Percentiles rank a stretch among this genome's conserved stretches.
These are phyloP conservation scores for Crucihimalaya himalaica DNA, from an alignment of 345 rosid species.

Conservation along the genomic window DNA sequence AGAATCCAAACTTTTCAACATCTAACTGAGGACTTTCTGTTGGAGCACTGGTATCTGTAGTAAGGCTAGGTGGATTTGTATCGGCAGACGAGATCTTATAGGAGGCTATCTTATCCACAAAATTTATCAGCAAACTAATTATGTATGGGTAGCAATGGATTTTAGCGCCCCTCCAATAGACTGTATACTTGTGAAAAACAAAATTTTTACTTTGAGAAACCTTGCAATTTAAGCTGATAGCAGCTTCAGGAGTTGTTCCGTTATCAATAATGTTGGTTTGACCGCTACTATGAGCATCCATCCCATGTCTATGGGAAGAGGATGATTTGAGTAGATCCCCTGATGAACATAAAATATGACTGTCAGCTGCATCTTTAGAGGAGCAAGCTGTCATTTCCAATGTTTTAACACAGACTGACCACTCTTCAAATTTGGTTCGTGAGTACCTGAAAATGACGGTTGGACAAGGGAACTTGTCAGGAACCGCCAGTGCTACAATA, in stretches of 20 bases:
- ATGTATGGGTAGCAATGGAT: constrained; percentile 79
- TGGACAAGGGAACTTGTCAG: constrained; percentile 30
- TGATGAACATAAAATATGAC: constrained; percentile 54
- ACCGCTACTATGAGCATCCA: constrained; percentile 28
- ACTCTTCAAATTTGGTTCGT: constrained; percentile 49
- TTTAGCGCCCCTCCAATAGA: constrained; percentile 66
- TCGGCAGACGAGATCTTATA: constrained; percentile 37
- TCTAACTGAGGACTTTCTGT: constrained; percentile 45
- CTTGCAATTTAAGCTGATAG: constrained; percentile 61
- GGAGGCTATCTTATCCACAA: constrained; percentile 53
- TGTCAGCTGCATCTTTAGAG: constrained; percentile 44
- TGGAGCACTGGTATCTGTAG: constrained; percentile 36
- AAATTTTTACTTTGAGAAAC: constrained; percentile 41
- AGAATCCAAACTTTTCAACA: constrained; percentile 67
- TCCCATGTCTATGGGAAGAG: constrained; percentile 42
- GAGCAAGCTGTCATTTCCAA: constrained; percentile 50
- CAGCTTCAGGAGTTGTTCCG: constrained; percentile 39
- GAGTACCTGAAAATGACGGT: constrained; percentile 56
- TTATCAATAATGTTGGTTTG: constrained; percentile 35
- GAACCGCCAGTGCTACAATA: constrained; percentile 16
- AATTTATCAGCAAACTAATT: constrained; percentile 54
- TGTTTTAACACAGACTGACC: constrained; percentile 51
- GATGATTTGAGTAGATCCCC: constrained; percentile 44
- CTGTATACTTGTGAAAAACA: constrained; percentile 42
- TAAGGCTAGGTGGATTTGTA: constrained; percentile 32